Evolutionary conservation across 192 early-diverging fungal species (phyloP).

Genomic region (Umbelopsis vinacea): DNA sequence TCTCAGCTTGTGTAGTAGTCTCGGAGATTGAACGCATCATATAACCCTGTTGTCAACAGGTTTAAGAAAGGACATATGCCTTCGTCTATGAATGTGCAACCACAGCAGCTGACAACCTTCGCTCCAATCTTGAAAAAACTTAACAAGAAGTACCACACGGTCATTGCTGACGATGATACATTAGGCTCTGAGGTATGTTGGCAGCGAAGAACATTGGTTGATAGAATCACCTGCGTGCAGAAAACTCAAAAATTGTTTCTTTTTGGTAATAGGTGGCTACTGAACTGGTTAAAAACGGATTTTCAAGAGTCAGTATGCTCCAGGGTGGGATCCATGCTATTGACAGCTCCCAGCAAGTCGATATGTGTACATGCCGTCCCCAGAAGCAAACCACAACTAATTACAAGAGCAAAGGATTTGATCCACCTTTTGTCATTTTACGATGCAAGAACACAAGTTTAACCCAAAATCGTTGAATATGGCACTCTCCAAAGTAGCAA

Average conservation of each 20-base stretch:
- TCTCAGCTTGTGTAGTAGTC: neutral
- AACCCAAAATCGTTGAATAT: constrained; percentile 19
- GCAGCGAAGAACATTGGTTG: neutral
- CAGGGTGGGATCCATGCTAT: constrained; percentile 59
- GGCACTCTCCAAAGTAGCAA: neutral
- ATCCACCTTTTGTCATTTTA: constrained; percentile 45
- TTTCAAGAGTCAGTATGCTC: constrained; percentile 51
- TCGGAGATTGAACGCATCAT: neutral
- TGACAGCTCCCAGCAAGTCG: constrained; percentile 18
- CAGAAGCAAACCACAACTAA: constrained; percentile 40
- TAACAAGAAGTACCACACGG: constrained; percentile 58
- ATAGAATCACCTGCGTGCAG: too few species aligned
- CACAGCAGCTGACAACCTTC: constrained; percentile 45
- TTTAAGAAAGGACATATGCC: constrained; percentile 60
- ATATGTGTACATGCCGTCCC: constrained; percentile 42
- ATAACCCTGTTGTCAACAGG: constrained; percentile 29
- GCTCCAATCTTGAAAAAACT: constrained; percentile 48
- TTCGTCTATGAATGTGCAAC: constrained; percentile 54
- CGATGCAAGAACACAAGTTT: constrained; percentile 33
- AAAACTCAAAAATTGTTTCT: neutral
- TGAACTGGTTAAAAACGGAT: constrained; percentile 45
- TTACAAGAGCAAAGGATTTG: constrained; percentile 41
- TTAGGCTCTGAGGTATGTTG: constrained; percentile 54
- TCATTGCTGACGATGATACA: constrained; percentile 48
- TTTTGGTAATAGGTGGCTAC: constrained; percentile 47